Evolutionary conservation across 805 yeast species (phyloP).

Genomic region (Teunomyces lycoperdinae): DNA sequence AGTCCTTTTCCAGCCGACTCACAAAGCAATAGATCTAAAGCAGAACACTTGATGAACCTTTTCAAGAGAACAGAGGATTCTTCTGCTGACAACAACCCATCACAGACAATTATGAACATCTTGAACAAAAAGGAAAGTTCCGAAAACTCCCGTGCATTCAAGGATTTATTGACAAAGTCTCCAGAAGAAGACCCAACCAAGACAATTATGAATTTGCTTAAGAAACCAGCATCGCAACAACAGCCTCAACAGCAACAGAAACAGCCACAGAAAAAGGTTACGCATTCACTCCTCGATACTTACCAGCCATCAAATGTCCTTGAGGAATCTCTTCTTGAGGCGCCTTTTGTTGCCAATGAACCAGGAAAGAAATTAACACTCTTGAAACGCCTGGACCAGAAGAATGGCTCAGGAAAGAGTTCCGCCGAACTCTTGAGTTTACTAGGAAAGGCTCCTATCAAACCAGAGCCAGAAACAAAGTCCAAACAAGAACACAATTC

Average conservation of each 20-base stretch:
- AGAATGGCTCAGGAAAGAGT: background rate
- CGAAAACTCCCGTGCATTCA: conserved; percentile 31
- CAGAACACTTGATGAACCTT: conserved; percentile 28
- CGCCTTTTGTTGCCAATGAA: conserved; percentile 5
- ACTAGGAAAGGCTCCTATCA: conserved; percentile 5
- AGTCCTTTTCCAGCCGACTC: conserved; percentile 9
- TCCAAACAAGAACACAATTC: conserved; percentile 3
- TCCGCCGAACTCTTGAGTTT: conserved; percentile 14
- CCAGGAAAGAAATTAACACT: conserved; percentile 27
- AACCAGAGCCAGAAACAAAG: background rate
- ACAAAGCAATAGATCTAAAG: conserved; percentile 28
- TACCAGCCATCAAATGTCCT: conserved; percentile 25
- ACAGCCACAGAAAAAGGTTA: background rate
- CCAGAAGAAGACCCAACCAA: conserved; percentile 45
- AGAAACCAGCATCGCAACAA: background rate
- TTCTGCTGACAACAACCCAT: background rate
- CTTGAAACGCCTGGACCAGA: conserved; percentile 21
- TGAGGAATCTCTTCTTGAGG: conserved; percentile 19
- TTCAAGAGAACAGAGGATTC: conserved; percentile 17
- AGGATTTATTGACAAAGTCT: conserved; percentile 54
- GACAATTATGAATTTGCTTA: background rate
- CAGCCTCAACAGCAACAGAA: background rate
- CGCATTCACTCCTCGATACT: background rate
- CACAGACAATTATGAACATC: conserved; percentile 7
- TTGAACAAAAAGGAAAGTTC: conserved; percentile 7